A percentile compares a stretch with the other conserved stretches of the same genome.
These are phyloP conservation scores for Arabidopsis arenosa DNA, from an alignment of 345 rosid species.

Conservation along the genomic window DNA sequence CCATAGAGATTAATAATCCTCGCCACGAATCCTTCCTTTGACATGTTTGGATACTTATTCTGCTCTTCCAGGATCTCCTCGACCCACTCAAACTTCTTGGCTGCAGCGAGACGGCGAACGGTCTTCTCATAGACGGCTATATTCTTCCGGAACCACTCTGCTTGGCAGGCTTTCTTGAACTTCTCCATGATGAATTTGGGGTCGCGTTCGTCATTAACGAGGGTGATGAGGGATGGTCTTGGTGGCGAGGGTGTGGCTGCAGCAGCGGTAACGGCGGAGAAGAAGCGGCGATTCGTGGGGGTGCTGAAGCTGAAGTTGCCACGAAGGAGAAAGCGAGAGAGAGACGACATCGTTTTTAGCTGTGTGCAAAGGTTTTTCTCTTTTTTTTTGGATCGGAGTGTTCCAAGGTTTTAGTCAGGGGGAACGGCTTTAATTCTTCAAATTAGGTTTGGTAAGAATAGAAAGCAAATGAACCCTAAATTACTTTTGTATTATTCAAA, in stretches of 20 bases:
- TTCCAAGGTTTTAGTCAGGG: constrained; percentile 3
- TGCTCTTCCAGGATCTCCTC: constrained; percentile 75
- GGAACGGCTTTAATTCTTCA: constrained; percentile 23
- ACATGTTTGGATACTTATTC: constrained; percentile 60
- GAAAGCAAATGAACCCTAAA: background rate
- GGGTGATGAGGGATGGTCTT: constrained; percentile 37
- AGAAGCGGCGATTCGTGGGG: constrained; percentile 38
- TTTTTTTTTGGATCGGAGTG: constrained; percentile 12
- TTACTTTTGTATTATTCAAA: no score
- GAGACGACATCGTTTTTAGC: constrained; percentile 45
- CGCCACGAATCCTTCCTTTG: constrained; percentile 62
- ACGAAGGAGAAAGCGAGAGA: constrained; percentile 52
- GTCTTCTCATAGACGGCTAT: constrained; percentile 51
- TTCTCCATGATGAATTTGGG: constrained; percentile 62
- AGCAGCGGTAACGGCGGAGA: constrained; percentile 37
- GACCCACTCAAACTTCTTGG: constrained; percentile 53
- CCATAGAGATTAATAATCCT: constrained; percentile 62
- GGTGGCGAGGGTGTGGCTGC: constrained; percentile 16
- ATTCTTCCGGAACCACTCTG: constrained; percentile 60
- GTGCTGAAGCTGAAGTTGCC: constrained; percentile 42
- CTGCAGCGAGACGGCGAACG: constrained; percentile 69
- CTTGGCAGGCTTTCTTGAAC: constrained; percentile 59
- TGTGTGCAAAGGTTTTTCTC: constrained; percentile 9
- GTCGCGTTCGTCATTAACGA: constrained; percentile 59
- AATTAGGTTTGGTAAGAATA: constrained; percentile 25